Conservation (phyloP, 2,329 filamentous ascomycete species). For the Cladophialophora bantiana region DNA sequence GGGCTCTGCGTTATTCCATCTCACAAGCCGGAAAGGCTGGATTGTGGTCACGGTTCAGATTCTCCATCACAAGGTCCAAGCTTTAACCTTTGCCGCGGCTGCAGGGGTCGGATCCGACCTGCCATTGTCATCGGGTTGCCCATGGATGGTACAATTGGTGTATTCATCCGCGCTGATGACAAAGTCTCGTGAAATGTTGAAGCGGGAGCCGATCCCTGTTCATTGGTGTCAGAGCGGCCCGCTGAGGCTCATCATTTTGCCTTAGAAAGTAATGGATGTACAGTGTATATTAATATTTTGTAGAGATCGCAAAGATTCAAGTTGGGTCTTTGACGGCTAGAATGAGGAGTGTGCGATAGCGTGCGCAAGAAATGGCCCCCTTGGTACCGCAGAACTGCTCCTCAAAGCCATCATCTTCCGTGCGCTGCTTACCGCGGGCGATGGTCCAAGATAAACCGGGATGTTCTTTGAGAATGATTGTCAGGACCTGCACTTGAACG, state of each 20-base stretch:
- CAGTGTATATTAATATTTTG: neutral
- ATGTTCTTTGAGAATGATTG: no score
- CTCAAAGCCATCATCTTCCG: no score
- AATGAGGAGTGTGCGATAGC: no score
- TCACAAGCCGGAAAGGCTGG: neutral
- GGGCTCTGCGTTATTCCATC: neutral
- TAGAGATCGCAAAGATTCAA: neutral
- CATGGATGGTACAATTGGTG: neutral
- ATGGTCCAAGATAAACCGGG: no score
- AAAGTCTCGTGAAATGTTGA: neutral
- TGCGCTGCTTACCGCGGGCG: no score
- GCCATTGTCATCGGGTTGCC: neutral
- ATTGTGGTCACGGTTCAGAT: neutral
- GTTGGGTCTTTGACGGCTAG: neutral
- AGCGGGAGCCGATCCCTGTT: neutral
- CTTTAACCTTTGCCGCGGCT: neutral
- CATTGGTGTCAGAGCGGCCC: neutral
- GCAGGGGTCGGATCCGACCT: neutral
- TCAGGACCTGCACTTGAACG: no score
- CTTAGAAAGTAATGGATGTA: neutral
- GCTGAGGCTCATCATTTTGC: neutral
- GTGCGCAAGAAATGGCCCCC: no score
- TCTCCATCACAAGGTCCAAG: neutral
- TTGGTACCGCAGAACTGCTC: no score
- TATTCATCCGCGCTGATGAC: neutral